These are phyloP conservation scores for Cochlearia excelsa DNA, from an alignment of 345 rosid genomes.

Conservation along the genomic window DNA sequence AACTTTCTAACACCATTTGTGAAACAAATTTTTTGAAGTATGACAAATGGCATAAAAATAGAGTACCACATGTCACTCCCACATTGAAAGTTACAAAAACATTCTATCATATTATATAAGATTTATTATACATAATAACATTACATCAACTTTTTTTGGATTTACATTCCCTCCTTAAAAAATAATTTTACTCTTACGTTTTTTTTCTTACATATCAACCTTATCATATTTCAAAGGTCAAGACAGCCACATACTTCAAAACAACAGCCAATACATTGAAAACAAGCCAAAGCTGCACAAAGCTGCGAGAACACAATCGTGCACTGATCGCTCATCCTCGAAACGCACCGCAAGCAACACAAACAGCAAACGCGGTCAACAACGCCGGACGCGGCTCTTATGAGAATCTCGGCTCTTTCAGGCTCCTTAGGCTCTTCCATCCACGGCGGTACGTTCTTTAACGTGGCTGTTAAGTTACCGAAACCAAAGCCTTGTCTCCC, in stretches of 20 bases:
- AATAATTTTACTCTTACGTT: neutral
- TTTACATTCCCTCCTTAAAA: conserved; percentile 17
- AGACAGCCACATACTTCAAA: conserved; percentile 56
- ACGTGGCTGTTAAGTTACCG: conserved; percentile 60
- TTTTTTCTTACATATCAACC: neutral
- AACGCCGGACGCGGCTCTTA: conserved; percentile 58
- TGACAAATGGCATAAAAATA: no score
- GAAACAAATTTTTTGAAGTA: no score
- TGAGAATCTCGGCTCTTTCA: conserved; percentile 51
- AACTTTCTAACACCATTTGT: no score
- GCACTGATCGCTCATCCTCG: conserved; percentile 57
- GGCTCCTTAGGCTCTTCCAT: conserved; percentile 50
- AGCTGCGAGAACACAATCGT: conserved; percentile 54
- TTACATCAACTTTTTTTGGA: neutral
- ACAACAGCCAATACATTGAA: conserved; percentile 73
- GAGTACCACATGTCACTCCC: no score
- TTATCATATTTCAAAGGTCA: conserved; percentile 17
- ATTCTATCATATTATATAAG: no score
- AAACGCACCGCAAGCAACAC: conserved; percentile 74
- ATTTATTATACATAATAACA: no score
- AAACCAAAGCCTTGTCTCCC: conserved; percentile 63
- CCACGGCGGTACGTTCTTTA: conserved; percentile 61
- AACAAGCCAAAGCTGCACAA: conserved; percentile 68
- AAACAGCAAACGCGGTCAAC: conserved; percentile 61
- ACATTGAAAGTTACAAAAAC: no score